phyloP scores from a whole-genome alignment of 1,139 yeast genomes.

The Lodderomyces metapsilosis region DNA sequence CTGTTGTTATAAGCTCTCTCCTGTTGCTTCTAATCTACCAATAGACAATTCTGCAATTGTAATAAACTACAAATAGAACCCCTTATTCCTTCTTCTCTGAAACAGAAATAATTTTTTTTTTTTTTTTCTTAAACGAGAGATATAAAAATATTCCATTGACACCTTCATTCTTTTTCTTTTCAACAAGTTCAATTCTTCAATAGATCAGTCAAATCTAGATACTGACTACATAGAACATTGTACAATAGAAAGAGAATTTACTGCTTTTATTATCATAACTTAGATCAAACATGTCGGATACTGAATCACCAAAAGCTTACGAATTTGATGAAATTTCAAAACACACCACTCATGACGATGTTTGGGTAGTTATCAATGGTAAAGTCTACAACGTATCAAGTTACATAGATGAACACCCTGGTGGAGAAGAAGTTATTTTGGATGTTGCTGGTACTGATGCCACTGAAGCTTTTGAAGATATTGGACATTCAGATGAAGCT shows the following conservation, averaged over 20 bases:
- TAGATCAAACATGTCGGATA: neutral
- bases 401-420: conserved; percentile 91
- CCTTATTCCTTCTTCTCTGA: neutral
- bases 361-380: conserved; percentile 89
- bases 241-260: neutral
- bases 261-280: too few species aligned
- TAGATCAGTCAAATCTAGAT: too few species aligned
- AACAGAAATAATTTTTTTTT: neutral
- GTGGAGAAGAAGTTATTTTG: conserved; percentile 94
- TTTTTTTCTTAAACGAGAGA: neutral
- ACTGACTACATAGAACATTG: neutral
- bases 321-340: conserved; percentile 63
- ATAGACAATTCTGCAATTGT: neutral
- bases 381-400: conserved; percentile 83
- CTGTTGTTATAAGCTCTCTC: too few species aligned
- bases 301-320: conserved; percentile 12
- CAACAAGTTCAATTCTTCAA: neutral
- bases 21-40: too few species aligned
- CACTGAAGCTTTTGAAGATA: conserved; percentile 91
- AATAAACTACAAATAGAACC: neutral
- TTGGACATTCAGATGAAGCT: conserved; percentile 98
- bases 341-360: conserved; percentile 76
- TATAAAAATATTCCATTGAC: neutral
- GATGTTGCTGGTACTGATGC: conserved; percentile 94
- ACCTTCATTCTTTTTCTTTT: neutral